Percentiles rank a stretch among this genome's conserved stretches.
Evolutionary conservation across 768 basidiomycete genomes (phyloP).

Genomic region (Rhodotorula kratochvilovae): DNA sequence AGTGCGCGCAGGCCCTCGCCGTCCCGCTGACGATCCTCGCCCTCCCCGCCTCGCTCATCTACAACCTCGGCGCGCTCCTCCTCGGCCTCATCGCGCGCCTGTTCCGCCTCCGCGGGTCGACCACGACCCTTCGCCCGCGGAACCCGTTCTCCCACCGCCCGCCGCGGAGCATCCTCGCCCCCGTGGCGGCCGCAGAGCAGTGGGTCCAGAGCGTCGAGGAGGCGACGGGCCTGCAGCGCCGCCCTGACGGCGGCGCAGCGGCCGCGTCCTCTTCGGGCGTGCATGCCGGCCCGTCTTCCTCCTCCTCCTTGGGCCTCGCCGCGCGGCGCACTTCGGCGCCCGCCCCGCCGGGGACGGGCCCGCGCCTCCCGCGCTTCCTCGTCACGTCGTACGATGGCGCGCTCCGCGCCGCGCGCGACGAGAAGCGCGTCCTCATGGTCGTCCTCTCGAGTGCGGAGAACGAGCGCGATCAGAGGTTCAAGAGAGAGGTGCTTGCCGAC

Average conservation of each 20-base stretch:
- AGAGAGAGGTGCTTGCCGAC: constrained; percentile 73
- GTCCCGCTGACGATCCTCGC: constrained; percentile 22
- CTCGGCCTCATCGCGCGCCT: constrained; percentile 27
- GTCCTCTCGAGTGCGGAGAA: constrained; percentile 84
- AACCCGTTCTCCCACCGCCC: constrained; percentile 38
- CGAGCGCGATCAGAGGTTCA: constrained; percentile 81
- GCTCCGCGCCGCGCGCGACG: constrained; percentile 64
- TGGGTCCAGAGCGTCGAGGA: constrained; percentile 80
- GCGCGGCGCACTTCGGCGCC: background rate
- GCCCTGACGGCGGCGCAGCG: background rate
- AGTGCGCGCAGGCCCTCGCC: constrained; percentile 9
- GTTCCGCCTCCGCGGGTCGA: constrained; percentile 46
- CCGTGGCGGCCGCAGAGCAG: constrained; percentile 61
- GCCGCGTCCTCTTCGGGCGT: constrained; percentile 37
- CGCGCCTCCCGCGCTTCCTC: constrained; percentile 71
- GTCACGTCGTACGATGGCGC: constrained; percentile 76
- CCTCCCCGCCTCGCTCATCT: constrained; percentile 19
- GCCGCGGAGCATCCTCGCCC: constrained; percentile 42
- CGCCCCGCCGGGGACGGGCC: constrained; percentile 1
- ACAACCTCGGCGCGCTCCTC: constrained; percentile 15
- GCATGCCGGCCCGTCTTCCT: constrained; percentile 44
- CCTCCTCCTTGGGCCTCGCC: background rate
- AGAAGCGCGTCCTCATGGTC: constrained; percentile 70
- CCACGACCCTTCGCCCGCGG: constrained; percentile 51
- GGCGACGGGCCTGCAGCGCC: constrained; percentile 61